Base-by-base conservation (phyloP, 805 yeast species). In the Candida coquimbonensis region DNA sequence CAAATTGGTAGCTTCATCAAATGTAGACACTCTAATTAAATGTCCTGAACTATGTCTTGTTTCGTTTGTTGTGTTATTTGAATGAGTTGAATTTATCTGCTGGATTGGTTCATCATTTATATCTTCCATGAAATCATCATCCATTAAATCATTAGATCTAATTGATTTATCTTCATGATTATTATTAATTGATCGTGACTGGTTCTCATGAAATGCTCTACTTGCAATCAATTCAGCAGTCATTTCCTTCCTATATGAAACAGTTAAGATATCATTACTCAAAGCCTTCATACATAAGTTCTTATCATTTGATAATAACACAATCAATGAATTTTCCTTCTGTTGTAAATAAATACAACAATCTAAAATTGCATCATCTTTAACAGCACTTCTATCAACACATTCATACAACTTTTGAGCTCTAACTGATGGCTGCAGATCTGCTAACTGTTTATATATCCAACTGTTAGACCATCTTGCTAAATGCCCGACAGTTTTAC, bases 311-410 rank as follows among this genome's bases (percentile, higher is more conserved):
- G 96, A 83, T 48, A 89, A 56, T 25, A 87, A 61, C 3, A 89
- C 73, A 8, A 83, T 83, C 48, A 78, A 56, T 7, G 69, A 60
- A 5, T 61, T 44, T 12, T 50, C 52, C 13, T 64, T 62, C 12
- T 66, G 62, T 49, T 74, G 70, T 47, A 82, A 80, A 57, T 74
- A 88, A 25, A 83, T 56, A 54, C 95, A 84, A 60, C 96, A 88
- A 61, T 90, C 96, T 37, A 89, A 64, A 49, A 90, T 89, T 0
- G 95, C 74, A 56, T 89, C 95, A 62, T 90, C 97, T 47, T 85
- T 81, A 0, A 44, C 44, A 1, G 79, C 60, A 3, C 55, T 43
- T 9, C 59, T 57, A 46, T 81, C 78, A 1, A 82, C 39, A 25
- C 67, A 62, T 58, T 89, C 87, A 27, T 67, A 61, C 16, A 73